Percentiles rank a stretch among this genome's conserved stretches.
Conservation (phyloP, 768 basidiomycete genomes). For the Phaffia tasmanica region DNA sequence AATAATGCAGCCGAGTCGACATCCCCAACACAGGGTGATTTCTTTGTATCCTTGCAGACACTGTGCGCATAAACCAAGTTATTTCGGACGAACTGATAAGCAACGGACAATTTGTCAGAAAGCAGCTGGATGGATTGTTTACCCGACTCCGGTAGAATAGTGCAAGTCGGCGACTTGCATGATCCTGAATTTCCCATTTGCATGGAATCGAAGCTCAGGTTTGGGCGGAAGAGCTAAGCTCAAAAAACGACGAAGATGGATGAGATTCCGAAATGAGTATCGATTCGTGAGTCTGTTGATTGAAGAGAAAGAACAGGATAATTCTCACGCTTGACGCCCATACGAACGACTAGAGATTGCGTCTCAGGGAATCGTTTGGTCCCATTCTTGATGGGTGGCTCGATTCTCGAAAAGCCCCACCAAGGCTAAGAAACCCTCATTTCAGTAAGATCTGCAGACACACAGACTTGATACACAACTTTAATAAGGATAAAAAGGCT, state of each 20-base stretch:
- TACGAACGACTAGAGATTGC: slow-evolving; percentile 57
- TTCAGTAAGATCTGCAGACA: too few relatives aligned
- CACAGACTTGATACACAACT: background rate
- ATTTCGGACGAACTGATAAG: background rate
- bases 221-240: slow-evolving; percentile 55
- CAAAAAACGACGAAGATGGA: background rate
- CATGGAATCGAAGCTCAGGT: slow-evolving; percentile 69
- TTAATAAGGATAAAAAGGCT: background rate
- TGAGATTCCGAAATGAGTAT: background rate
- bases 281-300: background rate
- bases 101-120: background rate
- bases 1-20: slow-evolving; percentile 66
- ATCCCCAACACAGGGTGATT: slow-evolving; percentile 54
- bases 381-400: slow-evolving; percentile 49
- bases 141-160: slow-evolving; percentile 67
- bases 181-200: slow-evolving; percentile 66
- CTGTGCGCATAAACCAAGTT: background rate
- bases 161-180: slow-evolving; percentile 75
- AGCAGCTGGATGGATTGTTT: background rate
- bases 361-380: slow-evolving; percentile 42
- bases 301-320: slow-evolving; percentile 16
- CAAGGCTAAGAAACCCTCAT: slow-evolving; percentile 44
- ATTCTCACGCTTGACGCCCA: slow-evolving; percentile 59
- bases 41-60: slow-evolving; percentile 57
- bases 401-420: slow-evolving; percentile 71